Conservation (phyloP, 257 asterid species). For the Solanum clarkiae region DNA sequence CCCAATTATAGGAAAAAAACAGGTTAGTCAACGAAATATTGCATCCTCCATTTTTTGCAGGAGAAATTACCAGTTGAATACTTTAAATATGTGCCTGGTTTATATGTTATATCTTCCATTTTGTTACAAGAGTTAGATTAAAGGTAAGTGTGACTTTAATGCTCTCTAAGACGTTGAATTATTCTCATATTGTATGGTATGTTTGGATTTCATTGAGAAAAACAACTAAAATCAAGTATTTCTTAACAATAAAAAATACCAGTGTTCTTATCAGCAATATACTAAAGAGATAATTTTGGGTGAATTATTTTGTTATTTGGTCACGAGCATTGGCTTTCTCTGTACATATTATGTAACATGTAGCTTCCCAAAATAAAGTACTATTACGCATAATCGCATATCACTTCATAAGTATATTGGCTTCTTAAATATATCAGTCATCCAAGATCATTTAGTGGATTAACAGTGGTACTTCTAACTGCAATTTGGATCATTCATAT, state of each 20-base stretch:
- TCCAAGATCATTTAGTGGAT: not conserved
- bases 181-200: not conserved
- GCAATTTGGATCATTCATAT: not conserved
- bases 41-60: not conserved
- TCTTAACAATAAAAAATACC: not conserved
- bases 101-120: not conserved
- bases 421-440: not conserved
- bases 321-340: not conserved
- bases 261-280: not conserved
- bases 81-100: not conserved
- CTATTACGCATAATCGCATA: not conserved
- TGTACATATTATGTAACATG: not conserved
- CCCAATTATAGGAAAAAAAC: not conserved
- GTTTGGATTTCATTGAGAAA: not conserved
- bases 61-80: not conserved
- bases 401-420: not conserved
- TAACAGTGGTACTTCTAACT: not conserved
- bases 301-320: not conserved
- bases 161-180: not conserved
- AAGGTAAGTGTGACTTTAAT: not conserved
- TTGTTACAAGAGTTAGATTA: not conserved
- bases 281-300: not conserved
- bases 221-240: not conserved
- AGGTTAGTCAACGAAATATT: not conserved
- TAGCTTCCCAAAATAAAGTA: not conserved